Percentiles rank a stretch among this genome's conserved stretches.
phyloP scores from a whole-genome alignment of 78 protist genomes.

The Tieghemostelium lacteum region DNA sequence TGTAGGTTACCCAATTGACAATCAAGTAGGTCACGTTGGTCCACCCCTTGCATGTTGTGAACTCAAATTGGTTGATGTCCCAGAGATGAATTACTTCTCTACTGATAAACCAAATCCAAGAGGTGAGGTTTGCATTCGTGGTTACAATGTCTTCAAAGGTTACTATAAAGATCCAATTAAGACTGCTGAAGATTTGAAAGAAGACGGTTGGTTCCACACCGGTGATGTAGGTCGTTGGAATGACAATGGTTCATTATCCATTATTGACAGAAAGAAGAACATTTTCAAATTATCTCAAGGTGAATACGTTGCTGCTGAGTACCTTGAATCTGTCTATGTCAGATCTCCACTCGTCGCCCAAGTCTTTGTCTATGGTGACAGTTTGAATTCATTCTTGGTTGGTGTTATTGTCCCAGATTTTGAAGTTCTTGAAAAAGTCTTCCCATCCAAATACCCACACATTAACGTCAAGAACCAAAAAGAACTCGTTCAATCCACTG shows the following conservation, averaged over 20 bases:
- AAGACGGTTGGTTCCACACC: conserved; percentile 97
- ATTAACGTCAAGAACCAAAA: conserved; percentile 10
- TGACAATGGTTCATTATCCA: conserved; percentile 81
- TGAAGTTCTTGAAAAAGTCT: conserved; percentile 39
- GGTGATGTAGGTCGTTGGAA: conserved; percentile 96
- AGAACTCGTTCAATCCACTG: conserved; percentile 4
- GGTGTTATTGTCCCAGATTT: conserved; percentile 84
- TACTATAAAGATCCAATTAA: conserved; percentile 92
- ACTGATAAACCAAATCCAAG: conserved; percentile 78
- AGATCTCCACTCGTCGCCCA: conserved; percentile 66
- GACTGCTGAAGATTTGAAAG: conserved; percentile 88
- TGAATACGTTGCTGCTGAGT: conserved; percentile 97
- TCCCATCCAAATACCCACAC: conserved; percentile 11
- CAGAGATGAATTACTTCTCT: conserved; percentile 91
- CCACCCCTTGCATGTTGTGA: conserved; percentile 79
- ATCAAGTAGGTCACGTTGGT: conserved; percentile 80
- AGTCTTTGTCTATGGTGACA: conserved; percentile 85
- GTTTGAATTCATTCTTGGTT: conserved; percentile 75
- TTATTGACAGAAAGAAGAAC: conserved; percentile 97
- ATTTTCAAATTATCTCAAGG: conserved; percentile 96
- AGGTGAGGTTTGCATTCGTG: conserved; percentile 96
- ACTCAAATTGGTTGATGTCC: conserved; percentile 88
- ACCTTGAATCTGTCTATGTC: conserved; percentile 65
- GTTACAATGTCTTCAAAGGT: conserved; percentile 90
- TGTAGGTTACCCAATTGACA: conserved; percentile 70